Base-by-base conservation (phyloP, 331 rosid genomes). In the Malus hybrid region DNA sequence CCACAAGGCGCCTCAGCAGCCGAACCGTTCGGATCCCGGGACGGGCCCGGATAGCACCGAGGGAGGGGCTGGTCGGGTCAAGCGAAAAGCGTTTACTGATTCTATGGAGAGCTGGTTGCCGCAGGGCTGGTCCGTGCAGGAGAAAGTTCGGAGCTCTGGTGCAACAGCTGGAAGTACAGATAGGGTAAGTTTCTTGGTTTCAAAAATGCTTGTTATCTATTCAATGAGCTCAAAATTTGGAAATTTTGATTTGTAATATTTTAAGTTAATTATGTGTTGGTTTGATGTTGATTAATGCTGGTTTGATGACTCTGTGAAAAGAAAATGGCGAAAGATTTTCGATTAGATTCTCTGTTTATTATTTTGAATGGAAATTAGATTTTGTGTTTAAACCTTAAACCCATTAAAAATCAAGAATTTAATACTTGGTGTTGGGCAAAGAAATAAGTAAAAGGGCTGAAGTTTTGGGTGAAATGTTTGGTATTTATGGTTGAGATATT, bases 61-160 rank as follows among this genome's bases (percentile, higher is more conserved):
- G 16, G 20, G 59, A 28, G 57, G 44, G 31, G 63, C 70, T 6
- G 78, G 67, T 14, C 59, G 81, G 15, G 74, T 65, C 11, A 22
- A 62, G 73, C 74, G 80, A 28, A 85, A 79, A 27, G 55, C 22
- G 42, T 4, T 65, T 12, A 6, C 66, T 59, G 80, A 81, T 15
- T 4, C 63, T 32, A 24, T 71, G 48, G 74, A 82, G 46, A 73
- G 50, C 68, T 87, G 91, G 91, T 73, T 87, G 71, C 91, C 91
- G 10, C 13, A 59, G 8, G 85, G 84, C 31, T 87, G 91, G 91
- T 6, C 50, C 0, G 62, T 81, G 5, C 83, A 83, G 62, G 83
- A 77, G 34, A 87, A 69, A 81, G 89, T 85, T 10, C 86, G 91
- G 78, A 22, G 16, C 86, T 80, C 89, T 14, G 91, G 91, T 72